Conservation (phyloP, 352 stramenopile genomes). For the Pythium dissimile region DNA sequence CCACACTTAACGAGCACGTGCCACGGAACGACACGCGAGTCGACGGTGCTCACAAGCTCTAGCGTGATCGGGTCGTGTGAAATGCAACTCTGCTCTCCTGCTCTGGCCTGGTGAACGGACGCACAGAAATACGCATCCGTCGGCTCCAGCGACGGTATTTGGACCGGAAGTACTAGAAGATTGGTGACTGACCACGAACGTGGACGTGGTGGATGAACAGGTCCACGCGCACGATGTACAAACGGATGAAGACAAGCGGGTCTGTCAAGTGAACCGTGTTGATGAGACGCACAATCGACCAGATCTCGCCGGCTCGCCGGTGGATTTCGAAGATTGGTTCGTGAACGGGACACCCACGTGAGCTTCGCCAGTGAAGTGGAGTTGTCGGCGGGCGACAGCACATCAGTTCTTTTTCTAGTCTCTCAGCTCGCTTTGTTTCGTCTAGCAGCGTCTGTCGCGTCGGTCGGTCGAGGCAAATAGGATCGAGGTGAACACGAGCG, state of each 20-base stretch:
- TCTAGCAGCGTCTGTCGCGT: background rate
- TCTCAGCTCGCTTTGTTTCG: background rate
- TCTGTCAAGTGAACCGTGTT: slow-evolving; percentile 19
- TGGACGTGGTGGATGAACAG: background rate
- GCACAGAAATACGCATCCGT: too few species aligned
- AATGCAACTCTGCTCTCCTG: background rate
- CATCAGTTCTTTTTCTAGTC: too few species aligned
- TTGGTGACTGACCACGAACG: too few species aligned
- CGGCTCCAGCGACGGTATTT: too few species aligned
- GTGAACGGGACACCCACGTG: slow-evolving; percentile 8
- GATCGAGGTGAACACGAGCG: background rate
- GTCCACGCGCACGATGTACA: slow-evolving; percentile 18
- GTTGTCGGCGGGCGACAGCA: too few species aligned
- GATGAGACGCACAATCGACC: slow-evolving; percentile 15
- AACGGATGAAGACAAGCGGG: slow-evolving; percentile 13
- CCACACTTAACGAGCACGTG: slow-evolving; percentile 6
- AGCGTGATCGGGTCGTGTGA: background rate
- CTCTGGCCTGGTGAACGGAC: too few species aligned
- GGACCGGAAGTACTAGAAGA: background rate
- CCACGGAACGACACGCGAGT: background rate
- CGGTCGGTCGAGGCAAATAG: slow-evolving; percentile 6
- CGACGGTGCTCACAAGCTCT: background rate
- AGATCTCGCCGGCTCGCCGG: background rate
- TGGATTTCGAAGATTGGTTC: slow-evolving; percentile 2
- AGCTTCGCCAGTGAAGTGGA: slow-evolving; percentile 3